A percentile compares a stretch with the other conserved stretches of the same genome.
phyloP scores from a whole-genome alignment of 129 eudicot species.

The Cynara cardunculus region DNA sequence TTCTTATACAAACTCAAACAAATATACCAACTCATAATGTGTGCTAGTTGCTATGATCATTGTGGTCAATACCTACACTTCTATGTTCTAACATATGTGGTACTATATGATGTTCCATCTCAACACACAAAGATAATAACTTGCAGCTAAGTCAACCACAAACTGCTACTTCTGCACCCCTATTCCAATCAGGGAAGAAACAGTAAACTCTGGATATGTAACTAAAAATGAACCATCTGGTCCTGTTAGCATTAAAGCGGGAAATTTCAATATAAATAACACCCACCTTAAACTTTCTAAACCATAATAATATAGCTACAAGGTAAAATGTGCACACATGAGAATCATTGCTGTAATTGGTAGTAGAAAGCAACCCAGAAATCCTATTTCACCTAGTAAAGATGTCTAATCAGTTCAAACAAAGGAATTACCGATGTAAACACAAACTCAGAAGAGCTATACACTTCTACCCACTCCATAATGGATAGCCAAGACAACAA shows the following conservation, averaged over 20 bases:
- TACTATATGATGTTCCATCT: not conserved
- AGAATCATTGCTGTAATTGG: conserved; percentile 11
- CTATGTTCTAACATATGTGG: conserved; percentile 1
- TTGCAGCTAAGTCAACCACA: not conserved
- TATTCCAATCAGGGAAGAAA: not conserved
- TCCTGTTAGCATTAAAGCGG: not conserved
- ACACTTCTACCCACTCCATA: conserved; percentile 38
- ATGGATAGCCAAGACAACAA: conserved; percentile 30
- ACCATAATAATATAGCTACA: conserved; percentile 5
- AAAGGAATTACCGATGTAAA: conserved; percentile 32
- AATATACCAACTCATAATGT: not conserved
- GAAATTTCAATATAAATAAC: not conserved
- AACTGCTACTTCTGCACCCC: not conserved
- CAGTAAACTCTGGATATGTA: not conserved
- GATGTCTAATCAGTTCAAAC: conserved; percentile 23
- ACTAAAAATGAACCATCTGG: not conserved
- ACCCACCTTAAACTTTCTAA: not conserved
- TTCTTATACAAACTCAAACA: not conserved
- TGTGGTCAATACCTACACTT: not conserved
- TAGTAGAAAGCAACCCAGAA: conserved; percentile 13
- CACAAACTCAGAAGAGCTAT: conserved; percentile 33
- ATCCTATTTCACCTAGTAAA: conserved; percentile 17
- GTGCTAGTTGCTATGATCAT: not conserved
- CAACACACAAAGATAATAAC: not conserved
- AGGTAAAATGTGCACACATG: conserved; percentile 6